Conservation (phyloP, 2,329 filamentous ascomycete species). For the Byssothecium circinans region DNA sequence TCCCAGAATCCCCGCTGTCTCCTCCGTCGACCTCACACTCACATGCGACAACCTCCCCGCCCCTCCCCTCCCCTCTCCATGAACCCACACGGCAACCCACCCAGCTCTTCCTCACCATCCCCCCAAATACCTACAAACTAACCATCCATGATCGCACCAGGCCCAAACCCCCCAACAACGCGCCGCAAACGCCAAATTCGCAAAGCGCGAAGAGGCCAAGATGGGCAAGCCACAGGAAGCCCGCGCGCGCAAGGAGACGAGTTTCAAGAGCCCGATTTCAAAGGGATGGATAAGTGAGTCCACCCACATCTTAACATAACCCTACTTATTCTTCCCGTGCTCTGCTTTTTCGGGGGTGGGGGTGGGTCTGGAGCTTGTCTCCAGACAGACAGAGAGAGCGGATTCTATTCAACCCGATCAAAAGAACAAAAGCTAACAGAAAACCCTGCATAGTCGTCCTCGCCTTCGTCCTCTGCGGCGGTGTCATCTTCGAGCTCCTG, state of each 20-base stretch:
- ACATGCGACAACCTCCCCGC: background rate
- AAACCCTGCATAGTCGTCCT: slow-evolving; percentile 53
- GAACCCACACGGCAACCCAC: background rate
- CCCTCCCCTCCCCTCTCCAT: background rate
- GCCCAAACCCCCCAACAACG: slow-evolving; percentile 85
- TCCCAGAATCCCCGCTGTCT: background rate
- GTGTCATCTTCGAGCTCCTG: slow-evolving; percentile 60
- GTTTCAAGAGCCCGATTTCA: slow-evolving; percentile 57
- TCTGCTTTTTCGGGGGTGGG: too few species aligned
- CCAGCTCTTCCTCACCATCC: background rate
- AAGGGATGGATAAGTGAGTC: slow-evolving; percentile 62
- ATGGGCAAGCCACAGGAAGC: slow-evolving; percentile 65
- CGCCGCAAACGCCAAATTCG: slow-evolving; percentile 77
- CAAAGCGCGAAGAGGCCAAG: slow-evolving; percentile 69
- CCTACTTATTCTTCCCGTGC: background rate
- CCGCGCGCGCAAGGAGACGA: slow-evolving; percentile 57
- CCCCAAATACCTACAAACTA: background rate
- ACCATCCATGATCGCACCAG: slow-evolving; percentile 47
- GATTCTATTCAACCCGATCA: too few species aligned
- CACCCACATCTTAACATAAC: background rate
- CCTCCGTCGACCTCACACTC: background rate
- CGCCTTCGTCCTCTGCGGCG: slow-evolving; percentile 65
- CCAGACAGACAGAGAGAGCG: too few species aligned
- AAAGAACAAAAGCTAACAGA: background rate
- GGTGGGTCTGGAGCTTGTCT: too few species aligned